Evolutionary conservation across 306 rosid genomes (phyloP), one percentile per base, ranked within the genome.

Genomic region (Trifolium repens): DNA sequence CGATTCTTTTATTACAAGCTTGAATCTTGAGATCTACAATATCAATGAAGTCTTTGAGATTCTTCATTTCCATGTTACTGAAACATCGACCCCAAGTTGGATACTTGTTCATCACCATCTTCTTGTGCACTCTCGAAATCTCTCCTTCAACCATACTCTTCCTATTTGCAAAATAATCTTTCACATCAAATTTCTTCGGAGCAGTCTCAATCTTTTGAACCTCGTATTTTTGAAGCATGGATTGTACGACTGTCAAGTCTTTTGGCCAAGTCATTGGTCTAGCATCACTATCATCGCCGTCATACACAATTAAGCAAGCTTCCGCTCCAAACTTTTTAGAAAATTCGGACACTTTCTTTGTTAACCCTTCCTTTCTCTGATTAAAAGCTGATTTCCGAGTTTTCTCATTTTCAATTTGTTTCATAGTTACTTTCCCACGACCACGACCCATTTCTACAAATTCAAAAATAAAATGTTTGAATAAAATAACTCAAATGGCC

Each of bases 51-150:
- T 2, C 2, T 13, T 15, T 58, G 4, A 73, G 32, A 2, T 77
- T 52, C 4, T 73, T 69, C 40, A 57, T 72, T 1, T 42, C 43
- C 1, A 83, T 14, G 14, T 9, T 7, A 0, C 27, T 17, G 5
- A 80, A 39, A 39, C 44, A n/a, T 4, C 14, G 47, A 63, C 73
- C 71, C 78, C 50, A 80, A 2, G 83, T 77, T 1, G 85, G 85
- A 72, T 82, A 80, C 65, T 22, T 67, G 3, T 71, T 27, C 12
- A 9, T 19, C 4, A 30, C 3, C 1, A 68, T 67, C 1, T 76
- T n/a, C 43, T 80, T 84, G 0, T 5, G 69, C n/a, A 62, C 16
- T 37, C 4, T 80, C 2, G 47, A 37, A 24, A 72, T 72, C 15
- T 80, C 67, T 7, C 9, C 60, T 10, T 80, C 71, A 14, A 78